Percentiles rank a stretch among this genome's conserved stretches.
Evolutionary conservation across 1,284 basidiomycete species (phyloP).

Genomic region (Cutaneotrichosporon daszewskae): DNA sequence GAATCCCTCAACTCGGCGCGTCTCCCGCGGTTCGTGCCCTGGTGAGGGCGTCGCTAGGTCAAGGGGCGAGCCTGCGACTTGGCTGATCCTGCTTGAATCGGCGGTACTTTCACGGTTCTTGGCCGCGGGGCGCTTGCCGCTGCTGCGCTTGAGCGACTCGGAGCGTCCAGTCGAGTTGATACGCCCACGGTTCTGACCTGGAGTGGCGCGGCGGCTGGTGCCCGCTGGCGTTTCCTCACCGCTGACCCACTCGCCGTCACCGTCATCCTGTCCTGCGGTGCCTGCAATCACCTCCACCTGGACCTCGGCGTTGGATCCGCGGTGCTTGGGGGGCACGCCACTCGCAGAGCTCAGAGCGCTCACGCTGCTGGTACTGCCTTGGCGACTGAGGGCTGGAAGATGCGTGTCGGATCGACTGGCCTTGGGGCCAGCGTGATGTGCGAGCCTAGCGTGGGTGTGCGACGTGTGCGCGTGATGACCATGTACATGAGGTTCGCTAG

Average conservation of each 20-base stretch:
- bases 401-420: constrained; percentile 4
- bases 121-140: no score
- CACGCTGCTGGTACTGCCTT: constrained; percentile 2
- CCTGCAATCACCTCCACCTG: constrained; percentile 12
- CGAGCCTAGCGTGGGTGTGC: constrained; percentile 5
- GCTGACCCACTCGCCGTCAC: constrained; percentile 18
- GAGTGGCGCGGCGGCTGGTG: not conserved
- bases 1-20: constrained; percentile 10
- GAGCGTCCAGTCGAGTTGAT: no score
- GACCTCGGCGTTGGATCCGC: not conserved
- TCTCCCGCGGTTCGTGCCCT: constrained; percentile 6
- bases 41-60: constrained; percentile 1
- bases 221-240: constrained; percentile 13
- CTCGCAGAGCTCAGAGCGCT: not conserved
- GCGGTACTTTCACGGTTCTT: no score
- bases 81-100: no score
- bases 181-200: no score
- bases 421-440: constrained; percentile 3
- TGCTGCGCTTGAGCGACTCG: not conserved
- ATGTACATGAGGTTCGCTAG: constrained; percentile 3
- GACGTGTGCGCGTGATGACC: constrained; percentile 13
- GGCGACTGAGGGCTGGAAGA: constrained; percentile 5
- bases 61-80: not conserved
- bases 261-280: not conserved
- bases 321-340: not conserved